Conservation (phyloP, 2,329 filamentous ascomycete genomes). For the Cladobotryum mycophilum region DNA sequence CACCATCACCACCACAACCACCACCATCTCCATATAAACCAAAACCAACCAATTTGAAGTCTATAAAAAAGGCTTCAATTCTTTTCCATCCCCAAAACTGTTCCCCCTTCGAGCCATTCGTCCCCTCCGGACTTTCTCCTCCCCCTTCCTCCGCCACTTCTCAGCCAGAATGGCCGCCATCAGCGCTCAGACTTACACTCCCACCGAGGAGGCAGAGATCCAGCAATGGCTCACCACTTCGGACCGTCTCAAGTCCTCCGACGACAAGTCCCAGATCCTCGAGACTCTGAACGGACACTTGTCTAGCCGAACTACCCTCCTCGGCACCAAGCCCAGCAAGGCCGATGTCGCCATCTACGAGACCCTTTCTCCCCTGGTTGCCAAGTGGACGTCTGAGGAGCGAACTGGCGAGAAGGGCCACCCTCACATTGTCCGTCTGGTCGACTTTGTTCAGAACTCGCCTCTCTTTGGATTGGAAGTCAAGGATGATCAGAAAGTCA, state of each 20-base stretch:
- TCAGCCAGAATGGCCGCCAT: slow-evolving; percentile 61
- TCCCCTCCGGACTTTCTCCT: slow-evolving; percentile 35
- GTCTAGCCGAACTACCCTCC: slow-evolving; percentile 77
- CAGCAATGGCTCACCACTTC: slow-evolving; percentile 82
- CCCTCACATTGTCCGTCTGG: slow-evolving; percentile 82
- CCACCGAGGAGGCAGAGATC: slow-evolving; percentile 78
- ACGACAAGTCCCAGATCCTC: slow-evolving; percentile 62
- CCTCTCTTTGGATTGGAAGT: slow-evolving; percentile 66
- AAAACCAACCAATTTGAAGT: background rate
- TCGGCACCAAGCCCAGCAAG: slow-evolving; percentile 82
- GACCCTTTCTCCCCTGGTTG: slow-evolving; percentile 67
- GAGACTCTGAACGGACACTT: slow-evolving; percentile 80
- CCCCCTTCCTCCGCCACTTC: slow-evolving; percentile 21
- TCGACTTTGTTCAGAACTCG: slow-evolving; percentile 94
- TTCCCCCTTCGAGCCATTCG: slow-evolving; percentile 36
- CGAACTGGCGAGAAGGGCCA: slow-evolving; percentile 82
- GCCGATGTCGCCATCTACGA: slow-evolving; percentile 82
- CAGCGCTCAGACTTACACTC: slow-evolving; percentile 62
- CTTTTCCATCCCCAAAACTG: slow-evolving; percentile 25
- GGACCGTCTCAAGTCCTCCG: slow-evolving; percentile 53
- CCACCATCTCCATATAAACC: background rate
- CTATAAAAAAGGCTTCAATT: slow-evolving; percentile 5
- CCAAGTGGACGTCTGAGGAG: slow-evolving; percentile 76
- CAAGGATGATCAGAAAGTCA: slow-evolving; percentile 66
- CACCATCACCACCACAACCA: too few species aligned